Base-by-base conservation (phyloP, 176 grass and related monocot species). In the Urochloa ruziziensis region DNA sequence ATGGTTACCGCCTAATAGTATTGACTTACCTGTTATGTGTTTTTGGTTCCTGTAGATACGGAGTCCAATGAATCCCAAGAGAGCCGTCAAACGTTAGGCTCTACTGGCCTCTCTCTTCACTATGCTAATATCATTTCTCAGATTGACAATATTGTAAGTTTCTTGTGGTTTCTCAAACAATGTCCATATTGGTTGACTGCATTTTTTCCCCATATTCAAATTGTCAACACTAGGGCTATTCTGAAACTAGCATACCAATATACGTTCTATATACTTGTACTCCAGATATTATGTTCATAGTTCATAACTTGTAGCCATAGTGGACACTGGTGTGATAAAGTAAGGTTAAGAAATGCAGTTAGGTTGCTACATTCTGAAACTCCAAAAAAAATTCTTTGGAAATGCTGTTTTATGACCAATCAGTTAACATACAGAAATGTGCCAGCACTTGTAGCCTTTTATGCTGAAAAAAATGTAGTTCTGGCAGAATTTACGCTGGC, bases 61-160 rank as follows among this genome's bases (percentile, higher is more conserved):
- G 47, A 84, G 35, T 64, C 87, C 43, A 84, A 86, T 48, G 80
- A 81, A 67, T 67, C 30, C 68, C 66, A 61, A 44, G 90, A 89
- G 39, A 74, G 62, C 56, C 76, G 30, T 53, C 88, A 83, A 85
- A 89, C 84, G 3, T 85, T 98, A 79, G 95, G 95, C 4, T 92
- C 91, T 86, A 91, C 89, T 69, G 95, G 92, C 64, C 95, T 98
- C 36, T 89, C 95, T 6, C 77, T 98, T 83, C 92, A 98, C 62
- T 95, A 98, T 90, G 95, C 95, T 75, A 98, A 98, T 89, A 93
- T 98, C 61, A 95, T 95, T 84, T 91, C 84, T 39, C 95, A 98
- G 76, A 95, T 98, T 62, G 95, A 95, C 82, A 93, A 90, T 71
- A 90, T 98, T 73, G 95, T 98, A 91, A 95, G 95, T 93, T 82